A percentile compares a stretch with the other conserved stretches of the same genome.
Conservation (phyloP, 75 land plant genomes). For the Pinus taeda region DNA sequence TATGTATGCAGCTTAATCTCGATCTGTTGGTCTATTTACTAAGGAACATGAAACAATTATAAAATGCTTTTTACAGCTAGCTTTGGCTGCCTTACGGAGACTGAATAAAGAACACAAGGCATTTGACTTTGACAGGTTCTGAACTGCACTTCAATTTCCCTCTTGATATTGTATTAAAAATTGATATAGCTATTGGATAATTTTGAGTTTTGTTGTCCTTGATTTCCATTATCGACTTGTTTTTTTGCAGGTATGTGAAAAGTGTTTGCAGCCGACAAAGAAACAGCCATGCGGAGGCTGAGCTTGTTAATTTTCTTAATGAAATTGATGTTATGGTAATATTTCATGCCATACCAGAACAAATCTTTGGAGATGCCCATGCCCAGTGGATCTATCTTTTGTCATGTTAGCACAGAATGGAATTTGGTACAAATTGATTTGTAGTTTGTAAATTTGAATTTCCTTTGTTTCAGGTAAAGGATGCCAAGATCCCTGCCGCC, state of each 20-base stretch:
- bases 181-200: neutral
- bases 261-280: conserved; percentile 57
- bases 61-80: conserved; percentile 57
- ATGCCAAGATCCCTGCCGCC: conserved; percentile 35
- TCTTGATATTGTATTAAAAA: neutral
- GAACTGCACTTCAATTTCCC: neutral
- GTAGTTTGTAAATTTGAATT: neutral
- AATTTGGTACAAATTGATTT: neutral
- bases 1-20: too few relatives aligned
- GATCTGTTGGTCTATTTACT: neutral
- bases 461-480: conserved; percentile 1
- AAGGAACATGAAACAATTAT: neutral
- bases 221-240: neutral
- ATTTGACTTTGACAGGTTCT: conserved; percentile 81
- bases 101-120: conserved; percentile 55
- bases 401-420: conserved; percentile 13
- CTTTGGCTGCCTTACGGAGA: conserved; percentile 83
- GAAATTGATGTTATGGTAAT: conserved; percentile 64
- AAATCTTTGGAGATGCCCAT: neutral
- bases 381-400: neutral
- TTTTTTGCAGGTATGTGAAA: conserved; percentile 62
- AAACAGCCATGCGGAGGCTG: conserved; percentile 34
- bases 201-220: conserved; percentile 1
- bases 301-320: conserved; percentile 49
- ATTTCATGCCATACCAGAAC: conserved; percentile 5